phyloP scores from a whole-genome alignment of 495 filamentous ascomycete genomes.

The Patellaria atrata region DNA sequence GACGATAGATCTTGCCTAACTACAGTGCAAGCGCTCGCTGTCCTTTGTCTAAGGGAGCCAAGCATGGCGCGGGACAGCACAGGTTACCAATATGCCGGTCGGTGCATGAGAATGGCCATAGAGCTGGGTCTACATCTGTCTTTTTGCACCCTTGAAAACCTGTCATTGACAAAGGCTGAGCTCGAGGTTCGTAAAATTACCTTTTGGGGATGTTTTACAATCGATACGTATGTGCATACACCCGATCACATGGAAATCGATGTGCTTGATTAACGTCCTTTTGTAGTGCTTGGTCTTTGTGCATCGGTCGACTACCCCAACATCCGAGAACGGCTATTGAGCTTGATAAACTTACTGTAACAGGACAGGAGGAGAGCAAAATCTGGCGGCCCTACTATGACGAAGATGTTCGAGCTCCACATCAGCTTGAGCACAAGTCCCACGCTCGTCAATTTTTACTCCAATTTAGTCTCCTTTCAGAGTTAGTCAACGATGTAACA shows the following conservation, averaged over 20 bases:
- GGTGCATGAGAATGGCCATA: slow-evolving; percentile 49
- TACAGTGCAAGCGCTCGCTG: slow-evolving; percentile 61
- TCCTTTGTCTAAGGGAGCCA: slow-evolving; percentile 40
- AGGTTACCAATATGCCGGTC: slow-evolving; percentile 50
- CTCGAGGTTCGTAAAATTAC: slow-evolving; percentile 50
- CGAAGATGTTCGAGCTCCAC: slow-evolving; percentile 35
- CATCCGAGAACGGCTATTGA: slow-evolving; percentile 42
- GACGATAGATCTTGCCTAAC: slow-evolving; percentile 48
- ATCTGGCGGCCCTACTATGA: slow-evolving; percentile 46
- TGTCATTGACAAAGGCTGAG: slow-evolving; percentile 28
- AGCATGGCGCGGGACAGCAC: slow-evolving; percentile 37
- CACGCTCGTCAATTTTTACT: slow-evolving; percentile 44
- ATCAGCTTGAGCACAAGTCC: slow-evolving; percentile 36
- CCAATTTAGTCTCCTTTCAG: slow-evolving; percentile 49
- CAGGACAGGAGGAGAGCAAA: slow-evolving; percentile 38
- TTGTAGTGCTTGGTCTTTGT: slow-evolving; percentile 46
- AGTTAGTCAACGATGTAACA: slow-evolving; percentile 51
- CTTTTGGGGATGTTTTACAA: slow-evolving; percentile 56
- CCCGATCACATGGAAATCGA: too few species aligned
- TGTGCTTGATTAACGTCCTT: slow-evolving; percentile 19
- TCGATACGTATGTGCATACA: slow-evolving; percentile 64
- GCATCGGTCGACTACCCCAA: slow-evolving; percentile 47
- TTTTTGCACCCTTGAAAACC: slow-evolving; percentile 26
- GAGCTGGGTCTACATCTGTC: slow-evolving; percentile 50
- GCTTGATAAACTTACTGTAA: slow-evolving; percentile 41